Base-by-base conservation (phyloP, 2,329 filamentous ascomycete species). In the Penicillium nordicum region DNA sequence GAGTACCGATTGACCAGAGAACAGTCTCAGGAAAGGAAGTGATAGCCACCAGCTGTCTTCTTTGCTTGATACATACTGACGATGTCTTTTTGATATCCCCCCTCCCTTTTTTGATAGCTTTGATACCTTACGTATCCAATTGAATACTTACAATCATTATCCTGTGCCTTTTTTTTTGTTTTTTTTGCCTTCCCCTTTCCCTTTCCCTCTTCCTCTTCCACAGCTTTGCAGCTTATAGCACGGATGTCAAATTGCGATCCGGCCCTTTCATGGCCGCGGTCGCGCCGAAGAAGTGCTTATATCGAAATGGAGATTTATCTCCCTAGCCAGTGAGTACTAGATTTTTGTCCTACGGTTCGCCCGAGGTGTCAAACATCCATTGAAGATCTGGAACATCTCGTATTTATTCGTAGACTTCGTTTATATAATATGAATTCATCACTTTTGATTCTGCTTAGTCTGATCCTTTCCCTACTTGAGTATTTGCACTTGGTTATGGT, bases 191-290 rank as follows among this genome's bases (percentile, higher is more conserved):
- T 3, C 21, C 1, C 21, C 21, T 21, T 34, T 16, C 5, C 21
- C 30, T 18, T 49, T 36, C 3, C n/a, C 37, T 6, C 47, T 51
- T 9, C 7, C 65, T 18, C n/a, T 18, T 78, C 10, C 18, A 18
- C 25, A 53, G 32, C 32, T 48, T 48, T 40, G 25, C 40, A 93
- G 92, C 23, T 36, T 14, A 49, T 55, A 55, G 52, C 92, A 96
- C 90, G 89, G 90, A 96, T 96, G 92, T 97, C 92, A 96, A 96
- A 96, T 96, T 97, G 86, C 92, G 94, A 93, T 89, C 82, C 85
- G 84, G 88, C 87, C 78, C 74, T 70, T 72, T 67, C 78, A 87
- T 96, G 90, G 88, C 90, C 92, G 86, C 82, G 84, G 86, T 92
- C 95, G 92, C 91, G 92, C 92, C 92, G 90, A 92, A 96, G 91